Percentiles rank a stretch among this genome's conserved stretches.
These are phyloP conservation scores for Diaporthe batatas DNA, from an alignment of 2,329 filamentous ascomycete species.

Conservation along the genomic window DNA sequence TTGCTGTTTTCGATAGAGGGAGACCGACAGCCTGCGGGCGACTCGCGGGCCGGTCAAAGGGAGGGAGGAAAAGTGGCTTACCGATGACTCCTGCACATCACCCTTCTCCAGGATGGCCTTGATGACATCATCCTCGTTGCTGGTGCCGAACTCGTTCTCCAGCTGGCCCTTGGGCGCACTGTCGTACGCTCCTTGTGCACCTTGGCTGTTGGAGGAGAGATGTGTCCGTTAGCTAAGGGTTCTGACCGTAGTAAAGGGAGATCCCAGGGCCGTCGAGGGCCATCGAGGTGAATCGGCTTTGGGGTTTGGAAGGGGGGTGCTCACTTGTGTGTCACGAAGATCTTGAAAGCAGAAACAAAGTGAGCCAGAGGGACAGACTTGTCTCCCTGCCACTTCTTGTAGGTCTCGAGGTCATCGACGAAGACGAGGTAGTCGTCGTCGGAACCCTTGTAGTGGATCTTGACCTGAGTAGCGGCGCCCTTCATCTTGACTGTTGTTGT, in stretches of 20 bases:
- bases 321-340: constrained; percentile 92
- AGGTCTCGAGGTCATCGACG: constrained; percentile 71
- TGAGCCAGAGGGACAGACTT: constrained; percentile 78
- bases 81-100: constrained; percentile 71
- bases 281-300: not conserved
- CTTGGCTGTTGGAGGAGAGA: constrained; percentile 73
- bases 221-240: constrained; percentile 17
- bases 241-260: no score
- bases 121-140: constrained; percentile 83
- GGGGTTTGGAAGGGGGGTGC: constrained; percentile 51
- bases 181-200: constrained; percentile 84
- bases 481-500: constrained; percentile 40
- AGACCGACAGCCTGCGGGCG: no score
- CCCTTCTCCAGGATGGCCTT: constrained; percentile 85
- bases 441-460: constrained; percentile 87
- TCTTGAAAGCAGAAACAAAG: constrained; percentile 88
- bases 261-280: not conserved
- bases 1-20: not conserved
- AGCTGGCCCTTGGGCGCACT: constrained; percentile 80
- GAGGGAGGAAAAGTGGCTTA: constrained; percentile 45
- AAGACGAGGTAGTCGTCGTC: constrained; percentile 72
- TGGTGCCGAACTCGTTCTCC: constrained; percentile 89
- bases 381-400: constrained; percentile 87
- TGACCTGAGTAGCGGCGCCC: constrained; percentile 77
- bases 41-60: not conserved